Evolutionary conservation across 768 basidiomycete species (phyloP).

Genomic region (Lactifluus echinatus): DNA sequence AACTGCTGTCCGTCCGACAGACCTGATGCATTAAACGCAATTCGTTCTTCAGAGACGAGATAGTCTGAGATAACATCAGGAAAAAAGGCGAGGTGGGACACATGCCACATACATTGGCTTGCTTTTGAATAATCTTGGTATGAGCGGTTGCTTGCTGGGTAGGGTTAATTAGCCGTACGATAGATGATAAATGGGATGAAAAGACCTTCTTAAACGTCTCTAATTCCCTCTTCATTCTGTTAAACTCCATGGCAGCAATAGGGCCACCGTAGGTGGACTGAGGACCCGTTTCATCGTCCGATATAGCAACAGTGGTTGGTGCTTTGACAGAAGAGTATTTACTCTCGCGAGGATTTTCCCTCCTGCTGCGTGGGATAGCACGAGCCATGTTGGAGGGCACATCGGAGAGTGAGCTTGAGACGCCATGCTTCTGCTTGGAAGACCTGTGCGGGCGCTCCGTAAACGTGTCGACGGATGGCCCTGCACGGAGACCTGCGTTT

Average conservation of each 20-base stretch:
- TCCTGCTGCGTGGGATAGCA: neutral
- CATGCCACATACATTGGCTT: slow-evolving; percentile 37
- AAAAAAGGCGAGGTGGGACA: neutral
- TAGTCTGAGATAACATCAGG: slow-evolving; percentile 31
- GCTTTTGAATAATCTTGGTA: slow-evolving; percentile 45
- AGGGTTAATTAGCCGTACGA: slow-evolving; percentile 3
- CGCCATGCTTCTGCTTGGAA: slow-evolving; percentile 6
- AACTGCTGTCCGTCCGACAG: neutral
- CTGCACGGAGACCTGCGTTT: slow-evolving; percentile 1
- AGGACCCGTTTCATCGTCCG: slow-evolving; percentile 12
- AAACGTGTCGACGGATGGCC: slow-evolving; percentile 2
- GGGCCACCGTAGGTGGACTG: slow-evolving; percentile 27
- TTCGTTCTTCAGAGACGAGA: slow-evolving; percentile 45
- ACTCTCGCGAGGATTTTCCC: slow-evolving; percentile 6
- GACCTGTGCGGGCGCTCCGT: slow-evolving; percentile 5
- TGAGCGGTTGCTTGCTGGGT: slow-evolving; percentile 33
- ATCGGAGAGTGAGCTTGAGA: slow-evolving; percentile 13
- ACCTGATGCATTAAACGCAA: slow-evolving; percentile 34
- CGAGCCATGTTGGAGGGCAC: neutral
- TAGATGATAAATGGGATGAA: neutral
- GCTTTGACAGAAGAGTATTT: neutral
- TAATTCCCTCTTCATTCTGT: slow-evolving; percentile 49
- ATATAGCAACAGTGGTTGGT: neutral
- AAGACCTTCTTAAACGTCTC: slow-evolving; percentile 43
- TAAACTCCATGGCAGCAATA: slow-evolving; percentile 40